Percentiles rank a stretch among this genome's conserved stretches.
Conservation (phyloP, 441 rosid species). For the Kokia cookei region DNA sequence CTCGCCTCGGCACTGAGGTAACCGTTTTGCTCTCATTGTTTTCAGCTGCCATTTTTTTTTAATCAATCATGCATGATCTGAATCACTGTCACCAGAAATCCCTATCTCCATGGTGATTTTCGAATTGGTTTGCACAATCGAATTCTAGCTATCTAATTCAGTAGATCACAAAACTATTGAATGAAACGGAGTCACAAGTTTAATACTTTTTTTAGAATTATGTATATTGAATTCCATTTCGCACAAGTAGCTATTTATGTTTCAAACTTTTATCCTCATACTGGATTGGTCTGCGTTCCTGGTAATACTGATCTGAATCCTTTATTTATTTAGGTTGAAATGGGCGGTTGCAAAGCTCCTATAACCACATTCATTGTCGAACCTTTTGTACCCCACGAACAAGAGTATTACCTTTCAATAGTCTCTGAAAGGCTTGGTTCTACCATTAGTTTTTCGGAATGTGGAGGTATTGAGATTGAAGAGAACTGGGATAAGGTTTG, state of each 20-base stretch:
- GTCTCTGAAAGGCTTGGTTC: slow-evolving; percentile 81
- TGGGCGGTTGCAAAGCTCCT: slow-evolving; percentile 85
- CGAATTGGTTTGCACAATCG: too few species aligned
- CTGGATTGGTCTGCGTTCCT: not conserved
- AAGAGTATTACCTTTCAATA: slow-evolving; percentile 68
- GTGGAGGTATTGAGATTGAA: slow-evolving; percentile 89
- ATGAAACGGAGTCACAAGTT: too few species aligned
- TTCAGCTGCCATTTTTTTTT: not conserved
- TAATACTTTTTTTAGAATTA: not conserved
- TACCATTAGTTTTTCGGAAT: slow-evolving; percentile 77
- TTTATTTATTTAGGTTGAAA: slow-evolving; percentile 53
- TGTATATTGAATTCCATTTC: not conserved
- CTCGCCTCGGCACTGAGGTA: slow-evolving; percentile 78
- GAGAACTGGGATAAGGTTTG: slow-evolving; percentile 86
- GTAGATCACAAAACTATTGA: too few species aligned
- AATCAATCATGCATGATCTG: not conserved
- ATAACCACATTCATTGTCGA: slow-evolving; percentile 82
- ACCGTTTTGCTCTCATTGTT: not conserved
- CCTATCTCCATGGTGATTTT: too few species aligned
- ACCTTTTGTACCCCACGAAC: slow-evolving; percentile 76
- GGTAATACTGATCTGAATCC: not conserved
- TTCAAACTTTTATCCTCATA: too few species aligned
- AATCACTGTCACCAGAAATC: too few species aligned
- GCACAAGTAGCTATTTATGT: too few species aligned
- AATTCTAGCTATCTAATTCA: too few species aligned